Evolutionary conservation across 257 asterid species (phyloP).

Genomic region (Verbena officinalis): DNA sequence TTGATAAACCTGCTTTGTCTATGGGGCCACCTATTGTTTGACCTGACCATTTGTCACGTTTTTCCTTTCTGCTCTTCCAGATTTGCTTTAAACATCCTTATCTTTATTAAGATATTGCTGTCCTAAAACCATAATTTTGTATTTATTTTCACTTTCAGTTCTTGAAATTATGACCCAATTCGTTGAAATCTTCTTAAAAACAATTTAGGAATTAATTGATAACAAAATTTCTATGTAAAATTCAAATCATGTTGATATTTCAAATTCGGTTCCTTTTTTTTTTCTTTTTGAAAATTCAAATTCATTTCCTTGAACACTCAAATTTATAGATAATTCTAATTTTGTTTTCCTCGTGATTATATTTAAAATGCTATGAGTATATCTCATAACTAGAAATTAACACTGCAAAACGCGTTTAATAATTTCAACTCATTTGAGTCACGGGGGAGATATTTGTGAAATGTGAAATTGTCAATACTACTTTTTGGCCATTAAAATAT

Average conservation of each 20-base stretch:
- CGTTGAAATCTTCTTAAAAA: too few relatives aligned
- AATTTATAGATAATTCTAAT: too few relatives aligned
- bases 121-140: constrained; percentile 13
- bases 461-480: not conserved
- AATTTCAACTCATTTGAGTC: not conserved
- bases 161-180: too few relatives aligned
- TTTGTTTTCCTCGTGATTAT: too few relatives aligned
- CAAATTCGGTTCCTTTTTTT: too few relatives aligned
- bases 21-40: constrained; percentile 35
- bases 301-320: too few relatives aligned
- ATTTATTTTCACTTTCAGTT: too few relatives aligned
- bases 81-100: constrained; percentile 37
- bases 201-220: too few relatives aligned
- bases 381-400: not conserved
- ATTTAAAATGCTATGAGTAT: too few relatives aligned
- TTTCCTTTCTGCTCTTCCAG: constrained; percentile 5
- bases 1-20: constrained; percentile 30
- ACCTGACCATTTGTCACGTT: constrained; percentile 37
- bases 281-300: too few relatives aligned
- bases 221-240: too few relatives aligned
- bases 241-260: too few relatives aligned
- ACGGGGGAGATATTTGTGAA: not conserved
- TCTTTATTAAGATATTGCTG: constrained; percentile 32
- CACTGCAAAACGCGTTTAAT: not conserved
- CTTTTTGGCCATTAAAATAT: not conserved